Percentiles rank a stretch among this genome's conserved stretches.
phyloP scores from a whole-genome alignment of 2,329 filamentous ascomycete species.

The Metarhizium guizhouense region DNA sequence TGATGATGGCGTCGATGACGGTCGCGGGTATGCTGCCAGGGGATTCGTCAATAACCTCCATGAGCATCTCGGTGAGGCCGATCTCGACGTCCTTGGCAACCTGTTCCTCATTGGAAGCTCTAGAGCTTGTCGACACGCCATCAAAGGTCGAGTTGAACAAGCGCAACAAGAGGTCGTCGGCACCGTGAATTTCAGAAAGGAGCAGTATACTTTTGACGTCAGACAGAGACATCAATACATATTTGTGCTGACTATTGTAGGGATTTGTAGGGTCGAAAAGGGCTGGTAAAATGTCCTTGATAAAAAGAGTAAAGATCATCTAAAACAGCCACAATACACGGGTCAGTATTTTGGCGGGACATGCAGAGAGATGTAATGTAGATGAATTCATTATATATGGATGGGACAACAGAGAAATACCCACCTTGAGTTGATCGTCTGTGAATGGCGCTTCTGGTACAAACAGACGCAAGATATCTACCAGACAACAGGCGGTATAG shows the following conservation, averaged over 20 bases:
- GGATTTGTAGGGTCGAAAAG: conserved; percentile 79
- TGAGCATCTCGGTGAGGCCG: conserved; percentile 79
- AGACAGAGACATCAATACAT: conserved; percentile 78
- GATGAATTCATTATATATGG: too few species aligned
- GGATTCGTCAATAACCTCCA: conserved; percentile 80
- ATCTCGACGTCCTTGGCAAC: conserved; percentile 90
- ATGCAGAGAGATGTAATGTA: not conserved
- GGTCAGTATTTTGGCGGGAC: conserved; percentile 5
- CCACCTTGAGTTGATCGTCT: conserved; percentile 78
- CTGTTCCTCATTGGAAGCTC: conserved; percentile 66
- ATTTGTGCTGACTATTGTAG: conserved; percentile 89
- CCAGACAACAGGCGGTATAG: conserved; percentile 78
- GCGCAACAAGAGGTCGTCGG: conserved; percentile 68
- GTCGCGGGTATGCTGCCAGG: conserved; percentile 61
- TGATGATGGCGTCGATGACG: conserved; percentile 87
- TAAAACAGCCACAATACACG: conserved; percentile 23
- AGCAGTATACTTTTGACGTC: conserved; percentile 93
- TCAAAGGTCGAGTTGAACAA: conserved; percentile 90
- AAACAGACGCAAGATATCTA: conserved; percentile 86
- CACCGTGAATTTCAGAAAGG: conserved; percentile 75
- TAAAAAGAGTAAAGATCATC: conserved; percentile 90
- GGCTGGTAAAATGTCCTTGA: conserved; percentile 73
- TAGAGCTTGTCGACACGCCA: conserved; percentile 71
- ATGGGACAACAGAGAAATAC: conserved; percentile 11
- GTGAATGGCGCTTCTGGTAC: conserved; percentile 94